Percentiles rank a stretch among this genome's conserved stretches.
phyloP scores from a whole-genome alignment of 805 yeast species.

The Metschnikowia gelsemii region DNA sequence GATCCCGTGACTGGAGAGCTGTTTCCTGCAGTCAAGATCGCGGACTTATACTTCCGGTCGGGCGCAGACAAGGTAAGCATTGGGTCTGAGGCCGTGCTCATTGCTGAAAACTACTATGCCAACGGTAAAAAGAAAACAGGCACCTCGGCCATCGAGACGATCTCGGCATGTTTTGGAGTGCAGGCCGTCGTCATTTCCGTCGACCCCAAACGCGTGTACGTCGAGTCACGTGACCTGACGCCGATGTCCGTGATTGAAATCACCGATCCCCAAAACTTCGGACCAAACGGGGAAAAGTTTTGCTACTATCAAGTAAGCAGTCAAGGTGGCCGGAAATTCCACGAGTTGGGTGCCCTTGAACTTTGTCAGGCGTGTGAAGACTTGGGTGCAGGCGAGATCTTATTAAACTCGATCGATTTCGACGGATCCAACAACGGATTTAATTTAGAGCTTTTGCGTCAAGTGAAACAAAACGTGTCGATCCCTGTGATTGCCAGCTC shows the following conservation, averaged over 20 bases:
- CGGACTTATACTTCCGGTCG: conserved; percentile 85
- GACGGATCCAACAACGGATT: conserved; percentile 96
- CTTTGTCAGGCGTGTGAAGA: conserved; percentile 85
- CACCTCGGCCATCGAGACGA: conserved; percentile 85
- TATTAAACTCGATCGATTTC: conserved; percentile 91
- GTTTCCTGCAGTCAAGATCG: conserved; percentile 86
- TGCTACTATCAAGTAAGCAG: conserved; percentile 96
- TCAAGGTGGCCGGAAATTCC: conserved; percentile 89
- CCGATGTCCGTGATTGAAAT: conserved; percentile 66
- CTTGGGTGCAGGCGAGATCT: conserved; percentile 94
- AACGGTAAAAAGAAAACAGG: conserved; percentile 63
- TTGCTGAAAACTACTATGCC: conserved; percentile 79
- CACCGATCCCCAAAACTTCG: conserved; percentile 45
- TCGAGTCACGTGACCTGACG: conserved; percentile 58
- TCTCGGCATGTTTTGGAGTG: conserved; percentile 86
- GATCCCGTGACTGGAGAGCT: conserved; percentile 76
- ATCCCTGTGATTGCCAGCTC: conserved; percentile 97
- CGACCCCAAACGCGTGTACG: conserved; percentile 91
- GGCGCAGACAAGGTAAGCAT: conserved; percentile 98
- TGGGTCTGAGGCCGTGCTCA: conserved; percentile 94
- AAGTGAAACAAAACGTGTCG: conserved; percentile 69
- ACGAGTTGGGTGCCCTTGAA: conserved; percentile 89
- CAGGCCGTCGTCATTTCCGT: conserved; percentile 98
- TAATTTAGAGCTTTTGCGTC: conserved; percentile 80
- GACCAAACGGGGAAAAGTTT: conserved; percentile 86